Percentiles rank a stretch among this genome's conserved stretches.
Conservation (phyloP, 2,329 filamentous ascomycete species). For the Penicillium sp. region DNA sequence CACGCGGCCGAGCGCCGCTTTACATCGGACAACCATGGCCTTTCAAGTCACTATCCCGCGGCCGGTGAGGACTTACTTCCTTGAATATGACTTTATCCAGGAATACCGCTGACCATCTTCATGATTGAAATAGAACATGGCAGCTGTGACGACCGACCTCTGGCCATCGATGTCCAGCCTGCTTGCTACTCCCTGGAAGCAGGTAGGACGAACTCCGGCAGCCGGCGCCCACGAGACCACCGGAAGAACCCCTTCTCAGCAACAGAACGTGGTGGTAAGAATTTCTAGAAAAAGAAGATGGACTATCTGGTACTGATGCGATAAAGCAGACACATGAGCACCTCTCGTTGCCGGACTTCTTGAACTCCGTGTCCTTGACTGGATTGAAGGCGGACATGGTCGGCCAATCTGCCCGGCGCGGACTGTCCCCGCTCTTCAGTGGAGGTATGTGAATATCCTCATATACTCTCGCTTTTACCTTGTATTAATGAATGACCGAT, state of each 20-base stretch:
- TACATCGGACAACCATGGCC: conserved; percentile 48
- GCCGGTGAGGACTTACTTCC: conserved; percentile 42
- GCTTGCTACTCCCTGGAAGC: conserved; percentile 38
- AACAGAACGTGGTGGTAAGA: conserved; percentile 24
- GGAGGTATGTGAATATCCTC: conserved; percentile 17
- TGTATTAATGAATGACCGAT: background rate
- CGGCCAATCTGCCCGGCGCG: conserved; percentile 17
- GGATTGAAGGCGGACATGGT: conserved; percentile 23
- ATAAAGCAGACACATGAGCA: conserved; percentile 10
- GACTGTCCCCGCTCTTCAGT: conserved; percentile 17
- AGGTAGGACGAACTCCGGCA: conserved; percentile 23
- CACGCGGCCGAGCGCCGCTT: conserved; percentile 41
- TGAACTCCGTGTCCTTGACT: conserved; percentile 26
- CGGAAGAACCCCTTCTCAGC: conserved; percentile 11
- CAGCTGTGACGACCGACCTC: conserved; percentile 43
- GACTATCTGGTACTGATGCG: background rate
- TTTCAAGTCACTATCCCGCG: conserved; percentile 51
- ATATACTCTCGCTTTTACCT: background rate
- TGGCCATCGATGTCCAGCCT: conserved; percentile 46
- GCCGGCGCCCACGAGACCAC: conserved; percentile 10
- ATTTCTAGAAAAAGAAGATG: background rate
- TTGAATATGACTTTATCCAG: background rate
- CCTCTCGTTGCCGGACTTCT: conserved; percentile 26
- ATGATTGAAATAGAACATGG: conserved; percentile 45
- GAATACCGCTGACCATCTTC: conserved; percentile 9